phyloP scores from a whole-genome alignment of 2,329 filamentous ascomycete genomes.

The Nemania sp. region DNA sequence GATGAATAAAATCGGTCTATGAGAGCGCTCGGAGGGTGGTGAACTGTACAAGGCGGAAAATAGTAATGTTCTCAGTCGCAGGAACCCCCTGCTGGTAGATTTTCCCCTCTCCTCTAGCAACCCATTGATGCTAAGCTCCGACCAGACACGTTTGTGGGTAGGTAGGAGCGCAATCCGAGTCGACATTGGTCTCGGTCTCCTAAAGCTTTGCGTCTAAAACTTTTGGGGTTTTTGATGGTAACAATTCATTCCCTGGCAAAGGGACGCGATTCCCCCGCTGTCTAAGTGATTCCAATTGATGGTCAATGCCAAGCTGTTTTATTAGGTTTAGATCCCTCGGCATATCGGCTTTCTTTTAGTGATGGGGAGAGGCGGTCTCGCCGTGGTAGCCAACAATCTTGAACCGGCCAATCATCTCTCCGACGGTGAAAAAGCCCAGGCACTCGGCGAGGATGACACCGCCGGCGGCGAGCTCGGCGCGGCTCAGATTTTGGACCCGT shows the following conservation, averaged over 20 bases:
- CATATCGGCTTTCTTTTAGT: conserved; percentile 46
- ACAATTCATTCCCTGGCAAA: conserved; percentile 14
- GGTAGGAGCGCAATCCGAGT: conserved; percentile 11
- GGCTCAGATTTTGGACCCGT: conserved; percentile 69
- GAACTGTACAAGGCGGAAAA: conserved; percentile 34
- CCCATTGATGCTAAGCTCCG: conserved; percentile 9
- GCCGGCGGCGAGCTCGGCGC: conserved; percentile 69
- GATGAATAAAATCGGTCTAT: conserved; percentile 30
- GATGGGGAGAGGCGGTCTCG: conserved; percentile 62
- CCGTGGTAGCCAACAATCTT: conserved; percentile 94
- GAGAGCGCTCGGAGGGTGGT: conserved; percentile 31
- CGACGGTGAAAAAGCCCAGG: conserved; percentile 95
- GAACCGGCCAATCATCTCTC: conserved; percentile 93
- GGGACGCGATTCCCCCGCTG: conserved; percentile 15
- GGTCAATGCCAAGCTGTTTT: conserved; percentile 28
- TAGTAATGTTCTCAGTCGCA: conserved; percentile 20
- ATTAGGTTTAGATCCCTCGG: conserved; percentile 16
- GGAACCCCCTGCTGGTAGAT: conserved; percentile 18
- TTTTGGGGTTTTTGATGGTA: conserved; percentile 10
- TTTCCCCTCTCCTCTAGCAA: conserved; percentile 18
- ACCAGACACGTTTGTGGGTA: conserved; percentile 10
- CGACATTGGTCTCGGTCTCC: conserved; percentile 15
- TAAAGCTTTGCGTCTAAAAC: conserved; percentile 16
- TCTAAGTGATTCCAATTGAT: conserved; percentile 28
- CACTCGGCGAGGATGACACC: conserved; percentile 84